Base-by-base conservation (phyloP, 2,329 filamentous ascomycete genomes). In the Aureobasidium vineae region DNA sequence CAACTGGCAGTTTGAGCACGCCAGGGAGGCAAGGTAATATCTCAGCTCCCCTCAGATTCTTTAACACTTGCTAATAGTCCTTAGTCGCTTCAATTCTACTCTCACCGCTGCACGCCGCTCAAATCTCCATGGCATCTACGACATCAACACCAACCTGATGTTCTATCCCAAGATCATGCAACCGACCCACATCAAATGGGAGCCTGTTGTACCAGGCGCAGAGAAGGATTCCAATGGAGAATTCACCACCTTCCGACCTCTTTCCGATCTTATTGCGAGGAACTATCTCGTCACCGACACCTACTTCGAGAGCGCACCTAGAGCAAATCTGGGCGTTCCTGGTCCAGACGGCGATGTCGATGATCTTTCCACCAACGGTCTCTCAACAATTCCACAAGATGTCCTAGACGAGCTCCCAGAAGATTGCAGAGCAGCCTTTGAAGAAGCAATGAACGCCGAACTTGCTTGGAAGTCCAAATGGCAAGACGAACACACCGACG, bases 1-100 rank as follows among this genome's bases (percentile, higher is more conserved):
- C 66, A 99, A 98, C 76, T 99, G 95, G 95, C 95, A 96, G 85
- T 83, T 95, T 66, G 92, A 98, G 79, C 95, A 99, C 78, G 92
- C 93, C 33, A 87, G 90, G 60, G 92, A 94, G 76, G 92, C 94
- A 66, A 94, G 90, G 92, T 96, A 83, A 73, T 84, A 79, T 47
- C 16, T 38, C 59, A 33, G 13, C 23, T 13, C n/a, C 5, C 19
- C 49, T 33, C 50, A 54, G 31, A 52, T 67, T 67, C 26, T 72
- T 66, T 72, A 56, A 13, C 57, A 26, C 3, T 21, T 69, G 72
- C 69, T 70, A 69, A 60, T 68, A 56, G 23, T 63, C 23, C 63
- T 16, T 70, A 97, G 94, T 75, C 87, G 87, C 56, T 98, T 95
- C 81, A 99, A 98, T 77, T 84, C 90, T 23, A 81, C 83, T 21